Base-by-base conservation (phyloP, 2,329 filamentous ascomycete species). In the Ceratocystis ficicola region DNA sequence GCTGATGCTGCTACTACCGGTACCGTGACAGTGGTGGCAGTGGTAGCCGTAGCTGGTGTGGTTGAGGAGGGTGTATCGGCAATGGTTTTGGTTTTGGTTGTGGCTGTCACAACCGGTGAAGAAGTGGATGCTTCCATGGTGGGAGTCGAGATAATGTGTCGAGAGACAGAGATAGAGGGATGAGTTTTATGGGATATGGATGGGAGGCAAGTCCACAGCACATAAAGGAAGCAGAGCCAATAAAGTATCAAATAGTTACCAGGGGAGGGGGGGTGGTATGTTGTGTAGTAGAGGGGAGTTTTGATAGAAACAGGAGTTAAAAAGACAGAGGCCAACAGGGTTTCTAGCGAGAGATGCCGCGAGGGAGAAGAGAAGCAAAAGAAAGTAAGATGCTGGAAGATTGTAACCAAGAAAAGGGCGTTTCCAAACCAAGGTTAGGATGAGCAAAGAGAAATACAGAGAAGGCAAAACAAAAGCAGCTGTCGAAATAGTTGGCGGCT, bases 1-100 rank as follows among this genome's bases (percentile, higher is more conserved):
- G 30, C 30, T 6, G 30, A 32, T 7, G 30, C 6, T 32, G 30
- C 30, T 32, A 32, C 30, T 32, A 7, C 30, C 30, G 30, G 30
- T 64, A 78, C 77, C 52, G 76, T 72, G 69, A 77, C 74, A 72
- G 77, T 76, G 70, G 80, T 76, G 71, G 82, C 79, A 71, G 83
- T 83, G 44, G 79, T 77, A 70, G 79, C n/a, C 6, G 57, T 28
- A 22, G 57, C n/a, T 17, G 17, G 8, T n/a, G 48, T 10, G 48
- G 17, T 20, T n/a, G 48, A n/a, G 48, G 48, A 6, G 30, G 30
- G 30, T 32, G 30, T 32, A 32, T 32, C 48, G 44, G 79, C 77
- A 70, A 79, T 17, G 28, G 57, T 7, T 32, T 32, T 22, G 36
- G 20, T 15, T 57, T 22, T 20, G 48, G 17, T n/a, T 52, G 48